Conservation (phyloP, 2,329 filamentous ascomycete genomes). For the Alternaria dauci region DNA sequence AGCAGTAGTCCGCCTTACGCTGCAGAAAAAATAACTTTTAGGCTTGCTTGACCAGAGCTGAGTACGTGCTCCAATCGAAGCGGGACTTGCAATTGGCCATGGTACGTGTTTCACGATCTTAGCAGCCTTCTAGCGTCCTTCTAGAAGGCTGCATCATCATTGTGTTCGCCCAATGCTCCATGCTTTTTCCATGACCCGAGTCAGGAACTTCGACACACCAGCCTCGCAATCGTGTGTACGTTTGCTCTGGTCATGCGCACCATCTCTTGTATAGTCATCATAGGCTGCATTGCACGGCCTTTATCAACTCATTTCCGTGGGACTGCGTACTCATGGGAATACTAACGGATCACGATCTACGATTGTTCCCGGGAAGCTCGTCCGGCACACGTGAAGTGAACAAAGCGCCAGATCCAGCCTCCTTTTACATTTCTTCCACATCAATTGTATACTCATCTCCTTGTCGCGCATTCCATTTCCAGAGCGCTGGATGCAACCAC, state of each 20-base stretch:
- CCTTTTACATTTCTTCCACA: constrained; percentile 17
- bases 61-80: constrained; percentile 18
- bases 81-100: constrained; percentile 22
- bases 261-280: constrained; percentile 30
- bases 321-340: constrained; percentile 12
- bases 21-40: constrained; percentile 11
- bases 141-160: constrained; percentile 31
- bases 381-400: constrained; percentile 11
- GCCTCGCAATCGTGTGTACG: constrained; percentile 13
- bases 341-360: constrained; percentile 14
- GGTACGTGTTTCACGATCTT: constrained; percentile 38
- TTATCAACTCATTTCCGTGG: constrained; percentile 17
- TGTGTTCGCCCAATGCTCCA: constrained; percentile 39
- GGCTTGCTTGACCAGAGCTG: constrained; percentile 23
- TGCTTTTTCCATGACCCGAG: constrained; percentile 27
- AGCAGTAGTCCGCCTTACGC: constrained; percentile 10
- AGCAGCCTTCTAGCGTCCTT: constrained; percentile 43
- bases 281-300: constrained; percentile 7
- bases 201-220: constrained; percentile 20
- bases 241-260: constrained; percentile 20
- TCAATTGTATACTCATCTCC: constrained; percentile 17
- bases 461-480: constrained; percentile 26
- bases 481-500: constrained; percentile 25
- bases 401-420: constrained; percentile 7
- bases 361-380: constrained; percentile 6